phyloP scores from a whole-genome alignment of 2,329 filamentous ascomycete genomes.

The Fusarium sp. region DNA sequence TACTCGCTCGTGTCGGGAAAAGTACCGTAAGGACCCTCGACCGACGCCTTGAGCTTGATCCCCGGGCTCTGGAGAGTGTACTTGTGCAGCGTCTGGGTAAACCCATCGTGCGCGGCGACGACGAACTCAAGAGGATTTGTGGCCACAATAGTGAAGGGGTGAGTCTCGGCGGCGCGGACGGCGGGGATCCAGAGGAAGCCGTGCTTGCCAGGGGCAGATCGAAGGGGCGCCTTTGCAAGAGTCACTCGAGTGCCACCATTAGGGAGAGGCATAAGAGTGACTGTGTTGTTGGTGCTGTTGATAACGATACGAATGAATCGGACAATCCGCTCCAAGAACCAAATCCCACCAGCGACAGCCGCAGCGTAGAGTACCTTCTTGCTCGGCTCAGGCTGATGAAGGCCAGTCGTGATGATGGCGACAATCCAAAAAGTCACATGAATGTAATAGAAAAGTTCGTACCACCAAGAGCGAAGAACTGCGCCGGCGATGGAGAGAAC shows the following conservation, averaged over 20 bases:
- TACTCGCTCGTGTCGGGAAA: slow-evolving; percentile 63
- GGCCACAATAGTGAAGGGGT: slow-evolving; percentile 72
- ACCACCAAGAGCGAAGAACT: slow-evolving; percentile 59
- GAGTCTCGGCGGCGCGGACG: slow-evolving; percentile 68
- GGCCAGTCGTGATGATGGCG: slow-evolving; percentile 59
- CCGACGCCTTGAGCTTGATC: slow-evolving; percentile 59
- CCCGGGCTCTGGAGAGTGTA: slow-evolving; percentile 64
- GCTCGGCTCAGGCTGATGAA: slow-evolving; percentile 63
- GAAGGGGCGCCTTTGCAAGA: slow-evolving; percentile 60
- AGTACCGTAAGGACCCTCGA: slow-evolving; percentile 71
- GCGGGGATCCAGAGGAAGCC: slow-evolving; percentile 73
- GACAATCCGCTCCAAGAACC: slow-evolving; percentile 63
- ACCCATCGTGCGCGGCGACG: slow-evolving; percentile 68
- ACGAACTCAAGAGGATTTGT: slow-evolving; percentile 68
- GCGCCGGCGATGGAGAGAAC: slow-evolving; percentile 57
- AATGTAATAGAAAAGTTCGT: slow-evolving; percentile 67
- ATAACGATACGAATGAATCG: slow-evolving; percentile 57
- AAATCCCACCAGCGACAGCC: slow-evolving; percentile 58
- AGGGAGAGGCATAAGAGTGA: slow-evolving; percentile 64
- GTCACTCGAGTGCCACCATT: slow-evolving; percentile 67
- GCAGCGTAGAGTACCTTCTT: slow-evolving; percentile 58
- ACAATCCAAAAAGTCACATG: slow-evolving; percentile 64
- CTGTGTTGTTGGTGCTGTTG: slow-evolving; percentile 63
- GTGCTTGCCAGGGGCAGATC: slow-evolving; percentile 67
- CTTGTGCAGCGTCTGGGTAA: slow-evolving; percentile 66